These are phyloP conservation scores for Botrytis fragariae DNA, from an alignment of 2,329 filamentous ascomycete species.

Conservation along the genomic window DNA sequence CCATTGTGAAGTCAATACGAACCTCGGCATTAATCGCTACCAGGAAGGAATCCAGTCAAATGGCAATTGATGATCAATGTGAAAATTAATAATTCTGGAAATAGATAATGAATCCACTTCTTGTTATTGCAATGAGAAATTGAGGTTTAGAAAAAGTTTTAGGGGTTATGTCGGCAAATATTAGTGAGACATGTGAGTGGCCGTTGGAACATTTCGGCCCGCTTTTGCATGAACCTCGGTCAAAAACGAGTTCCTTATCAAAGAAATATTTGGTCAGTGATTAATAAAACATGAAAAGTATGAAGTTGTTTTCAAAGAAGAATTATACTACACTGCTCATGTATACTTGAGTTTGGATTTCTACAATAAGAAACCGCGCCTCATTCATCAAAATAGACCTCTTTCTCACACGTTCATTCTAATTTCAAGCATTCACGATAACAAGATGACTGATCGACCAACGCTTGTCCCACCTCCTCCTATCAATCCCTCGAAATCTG, in stretches of 20 bases:
- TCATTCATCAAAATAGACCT: neutral
- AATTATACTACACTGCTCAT: neutral
- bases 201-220: neutral
- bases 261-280: neutral
- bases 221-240: constrained; percentile 4
- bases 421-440: neutral
- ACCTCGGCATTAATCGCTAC: neutral
- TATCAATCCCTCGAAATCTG: constrained; percentile 66
- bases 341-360: neutral
- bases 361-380: neutral
- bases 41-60: neutral
- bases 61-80: neutral
- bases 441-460: constrained; percentile 38
- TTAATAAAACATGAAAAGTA: neutral
- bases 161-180: constrained; percentile 3
- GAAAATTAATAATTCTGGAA: neutral
- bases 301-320: neutral
- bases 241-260: constrained; percentile 5
- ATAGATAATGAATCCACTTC: neutral
- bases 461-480: constrained; percentile 76
- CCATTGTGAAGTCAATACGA: neutral
- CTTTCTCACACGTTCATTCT: neutral
- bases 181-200: neutral
- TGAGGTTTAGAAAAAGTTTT: neutral
- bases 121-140: neutral